A percentile compares a stretch with the other conserved stretches of the same genome.
These are phyloP conservation scores for Calocera viscosa DNA, from an alignment of 768 basidiomycete species.

Conservation along the genomic window DNA sequence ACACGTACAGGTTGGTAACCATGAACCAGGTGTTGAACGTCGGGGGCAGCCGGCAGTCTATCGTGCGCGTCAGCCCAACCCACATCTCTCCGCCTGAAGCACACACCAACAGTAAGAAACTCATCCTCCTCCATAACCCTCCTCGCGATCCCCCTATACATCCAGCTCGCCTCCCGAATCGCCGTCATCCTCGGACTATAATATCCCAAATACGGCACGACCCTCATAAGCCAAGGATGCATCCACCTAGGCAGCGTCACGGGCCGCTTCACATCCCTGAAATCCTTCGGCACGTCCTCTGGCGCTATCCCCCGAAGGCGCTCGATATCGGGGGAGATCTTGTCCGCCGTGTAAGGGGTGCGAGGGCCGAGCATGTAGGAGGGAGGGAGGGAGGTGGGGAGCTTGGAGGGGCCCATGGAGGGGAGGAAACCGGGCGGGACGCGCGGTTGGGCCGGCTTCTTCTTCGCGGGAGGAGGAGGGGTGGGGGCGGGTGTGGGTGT, in stretches of 20 bases:
- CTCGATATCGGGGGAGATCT: background rate
- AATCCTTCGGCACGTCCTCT: background rate
- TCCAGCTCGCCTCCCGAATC: conserved; percentile 31
- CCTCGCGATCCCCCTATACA: conserved; percentile 32
- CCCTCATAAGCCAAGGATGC: background rate
- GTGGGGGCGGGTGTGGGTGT: too few species aligned
- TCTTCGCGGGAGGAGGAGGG: background rate
- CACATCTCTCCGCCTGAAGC: background rate
- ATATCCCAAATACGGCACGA: conserved; percentile 26
- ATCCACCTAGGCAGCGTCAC: background rate
- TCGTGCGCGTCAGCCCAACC: background rate
- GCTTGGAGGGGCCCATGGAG: background rate
- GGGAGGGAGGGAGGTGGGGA: background rate
- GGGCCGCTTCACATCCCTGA: background rate
- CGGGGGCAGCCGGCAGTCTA: conserved; percentile 74
- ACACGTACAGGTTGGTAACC: conserved; percentile 81
- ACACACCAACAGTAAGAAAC: conserved; percentile 35
- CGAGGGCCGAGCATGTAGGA: background rate
- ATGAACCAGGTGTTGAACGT: conserved; percentile 98
- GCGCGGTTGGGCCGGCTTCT: background rate
- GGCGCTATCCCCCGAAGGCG: background rate
- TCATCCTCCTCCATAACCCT: conserved; percentile 28
- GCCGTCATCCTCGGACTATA: conserved; percentile 30
- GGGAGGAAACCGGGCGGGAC: background rate
- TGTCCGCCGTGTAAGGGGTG: background rate